Percentiles rank a stretch among this genome's conserved stretches.
phyloP scores from a whole-genome alignment of 1,284 basidiomycete genomes.

The Puccinia horiana region DNA sequence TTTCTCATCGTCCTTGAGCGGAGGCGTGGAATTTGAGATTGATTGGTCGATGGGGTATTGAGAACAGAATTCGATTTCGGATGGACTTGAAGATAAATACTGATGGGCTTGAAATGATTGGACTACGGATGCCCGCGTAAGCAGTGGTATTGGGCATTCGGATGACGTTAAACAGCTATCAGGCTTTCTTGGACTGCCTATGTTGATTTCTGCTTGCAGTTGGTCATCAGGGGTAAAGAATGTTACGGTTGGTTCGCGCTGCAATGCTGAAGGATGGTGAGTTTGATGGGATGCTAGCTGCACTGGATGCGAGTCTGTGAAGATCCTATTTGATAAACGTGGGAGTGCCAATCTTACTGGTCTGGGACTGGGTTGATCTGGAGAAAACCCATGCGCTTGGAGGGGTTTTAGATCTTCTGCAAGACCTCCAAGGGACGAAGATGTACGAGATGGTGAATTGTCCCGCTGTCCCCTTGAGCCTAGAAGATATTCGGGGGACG shows the following conservation, averaged over 20 bases:
- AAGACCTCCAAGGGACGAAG: neutral
- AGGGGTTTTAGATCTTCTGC: neutral
- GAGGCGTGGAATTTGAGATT: neutral
- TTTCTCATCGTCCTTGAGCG: neutral
- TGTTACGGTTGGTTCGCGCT: neutral
- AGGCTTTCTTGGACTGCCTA: neutral
- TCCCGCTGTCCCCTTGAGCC: neutral
- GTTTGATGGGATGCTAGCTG: neutral
- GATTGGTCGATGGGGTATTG: neutral
- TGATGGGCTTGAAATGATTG: neutral
- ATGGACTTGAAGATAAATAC: neutral
- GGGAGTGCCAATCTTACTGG: neutral
- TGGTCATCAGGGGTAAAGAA: neutral
- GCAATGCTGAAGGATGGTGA: neutral
- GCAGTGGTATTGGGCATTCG: neutral
- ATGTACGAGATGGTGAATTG: neutral
- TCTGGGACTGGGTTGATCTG: neutral
- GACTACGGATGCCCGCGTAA: neutral
- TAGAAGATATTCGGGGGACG: neutral
- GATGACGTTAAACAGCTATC: neutral
- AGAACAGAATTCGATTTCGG: neutral
- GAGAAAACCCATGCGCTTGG: neutral
- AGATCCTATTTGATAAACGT: neutral
- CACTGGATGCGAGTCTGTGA: neutral
- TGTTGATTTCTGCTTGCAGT: neutral